Base-by-base conservation (phyloP, 768 basidiomycete genomes). In the Leucocoprinus sp. region DNA sequence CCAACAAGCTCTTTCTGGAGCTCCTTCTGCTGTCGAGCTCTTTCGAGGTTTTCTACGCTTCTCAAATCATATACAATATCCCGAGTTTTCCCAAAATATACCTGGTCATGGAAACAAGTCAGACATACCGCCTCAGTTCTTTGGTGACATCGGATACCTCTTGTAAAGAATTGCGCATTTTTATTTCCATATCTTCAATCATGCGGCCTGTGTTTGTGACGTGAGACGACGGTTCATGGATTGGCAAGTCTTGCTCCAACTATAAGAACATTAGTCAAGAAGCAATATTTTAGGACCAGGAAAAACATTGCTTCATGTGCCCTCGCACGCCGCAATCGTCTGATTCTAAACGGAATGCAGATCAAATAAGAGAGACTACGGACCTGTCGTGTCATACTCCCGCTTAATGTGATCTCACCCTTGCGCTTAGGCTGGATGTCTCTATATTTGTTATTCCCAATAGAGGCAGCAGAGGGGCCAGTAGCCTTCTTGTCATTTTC, bases 141-240 rank as follows among this genome's bases (percentile, higher is more conserved):
- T 29, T n/a, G 31, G 24, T 42, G n/a, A n/a, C 12, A 34, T 37
- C 67, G 37, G 26, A n/a, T 49, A 80, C 89, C 71, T 93, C 90
- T 64, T 91, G 87, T 38, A 99, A 71, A 45, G 92, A 68, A 63
- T 96, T 96, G 29, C 96, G 78, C 91, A 98, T 93, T 70, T 98
- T 98, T 62, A 93, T 91, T 66, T 99, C 96, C 90, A 95, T 93
- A 52, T 98, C 96, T 64, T 99, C 96, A 52, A 99, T 83, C 82
- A 97, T 85, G 53, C 75, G 77, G 4, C 96, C 96, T n/a, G 84
- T 83, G 63, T 98, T 98, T 34, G 80, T 76, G 48, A 99, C 85
- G 64, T 99, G 96, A 33, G 88, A 84, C 17, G 82, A 76, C 33
- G 74, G 60, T 54, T 88, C 87, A 27, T 86, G 82, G 42, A 96